These are phyloP conservation scores for Phytophthora pisi DNA, from an alignment of 352 stramenopile species.

Conservation along the genomic window DNA sequence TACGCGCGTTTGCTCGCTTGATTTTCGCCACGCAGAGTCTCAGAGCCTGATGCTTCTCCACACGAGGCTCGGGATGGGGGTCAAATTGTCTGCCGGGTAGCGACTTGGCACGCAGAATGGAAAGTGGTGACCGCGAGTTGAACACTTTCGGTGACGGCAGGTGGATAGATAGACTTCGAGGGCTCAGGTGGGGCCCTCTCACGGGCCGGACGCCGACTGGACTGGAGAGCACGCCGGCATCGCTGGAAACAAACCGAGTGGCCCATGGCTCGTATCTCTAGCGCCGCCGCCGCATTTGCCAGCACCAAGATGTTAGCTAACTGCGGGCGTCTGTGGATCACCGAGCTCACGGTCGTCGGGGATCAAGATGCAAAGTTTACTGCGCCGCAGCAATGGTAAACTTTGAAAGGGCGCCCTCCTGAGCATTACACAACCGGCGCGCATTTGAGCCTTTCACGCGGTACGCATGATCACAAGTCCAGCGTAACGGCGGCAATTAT, in stretches of 20 bases:
- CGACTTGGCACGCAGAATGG: slow-evolving; percentile 1
- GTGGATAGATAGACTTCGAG: not conserved
- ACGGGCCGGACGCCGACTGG: slow-evolving; percentile 26
- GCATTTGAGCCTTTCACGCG: slow-evolving; percentile 28
- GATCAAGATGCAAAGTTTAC: not conserved
- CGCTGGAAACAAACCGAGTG: not conserved
- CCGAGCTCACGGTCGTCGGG: slow-evolving; percentile 1
- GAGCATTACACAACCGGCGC: slow-evolving; percentile 15
- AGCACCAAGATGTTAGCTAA: slow-evolving; percentile 19
- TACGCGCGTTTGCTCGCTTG: slow-evolving; percentile 29
- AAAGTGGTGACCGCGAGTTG: slow-evolving; percentile 32
- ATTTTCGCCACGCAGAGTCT: slow-evolving; percentile 16
- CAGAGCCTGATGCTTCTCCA: too few species aligned
- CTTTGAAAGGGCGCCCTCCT: not conserved
- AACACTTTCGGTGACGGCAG: slow-evolving; percentile 1
- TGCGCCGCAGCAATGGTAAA: not conserved
- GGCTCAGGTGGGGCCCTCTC: slow-evolving; percentile 30
- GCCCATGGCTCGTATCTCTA: slow-evolving; percentile 20
- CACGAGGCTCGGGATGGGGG: not conserved
- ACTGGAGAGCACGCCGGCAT: not conserved
- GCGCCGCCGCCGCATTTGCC: slow-evolving; percentile 9
- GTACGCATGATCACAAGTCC: slow-evolving; percentile 2
- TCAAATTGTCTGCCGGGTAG: slow-evolving; percentile 8
- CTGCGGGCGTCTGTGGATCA: slow-evolving; percentile 13
- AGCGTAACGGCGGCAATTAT: slow-evolving; percentile 28